These are phyloP conservation scores for Kwoniella mangroviensis DNA, from an alignment of 768 basidiomycete species.

Conservation along the genomic window DNA sequence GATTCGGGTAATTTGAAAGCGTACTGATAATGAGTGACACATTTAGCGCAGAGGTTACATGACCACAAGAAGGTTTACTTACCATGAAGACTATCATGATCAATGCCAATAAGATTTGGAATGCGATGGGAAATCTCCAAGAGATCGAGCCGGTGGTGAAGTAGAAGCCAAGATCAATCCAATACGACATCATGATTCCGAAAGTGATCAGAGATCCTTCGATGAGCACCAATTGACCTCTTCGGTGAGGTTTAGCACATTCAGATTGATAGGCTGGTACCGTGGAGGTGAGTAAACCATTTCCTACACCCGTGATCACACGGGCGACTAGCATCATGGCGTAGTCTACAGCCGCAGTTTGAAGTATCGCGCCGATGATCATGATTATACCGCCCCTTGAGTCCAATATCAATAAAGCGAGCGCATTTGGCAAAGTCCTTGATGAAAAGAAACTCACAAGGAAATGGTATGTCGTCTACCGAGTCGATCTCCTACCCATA, in stretches of 20 bases:
- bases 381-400: conserved; percentile 37
- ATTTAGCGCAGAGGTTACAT: not conserved
- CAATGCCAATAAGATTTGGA: conserved; percentile 67
- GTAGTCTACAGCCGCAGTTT: conserved; percentile 63
- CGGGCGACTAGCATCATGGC: conserved; percentile 69
- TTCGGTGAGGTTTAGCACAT: conserved; percentile 66
- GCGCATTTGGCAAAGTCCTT: not conserved
- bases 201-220: conserved; percentile 62
- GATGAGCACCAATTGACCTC: conserved; percentile 70
- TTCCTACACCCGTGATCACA: conserved; percentile 67
- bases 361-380: conserved; percentile 45
- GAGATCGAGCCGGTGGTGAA: conserved; percentile 64
- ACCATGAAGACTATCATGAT: conserved; percentile 61
- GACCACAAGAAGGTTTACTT: not conserved
- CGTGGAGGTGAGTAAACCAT: conserved; percentile 70
- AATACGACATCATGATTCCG: conserved; percentile 69
- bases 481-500: conserved; percentile 57
- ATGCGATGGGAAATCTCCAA: conserved; percentile 69
- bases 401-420: not conserved
- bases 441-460: conserved; percentile 13
- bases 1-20: conserved; percentile 60
- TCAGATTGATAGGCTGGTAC: conserved; percentile 71
- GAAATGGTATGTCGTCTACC: conserved; percentile 42
- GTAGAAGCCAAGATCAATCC: conserved; percentile 70
- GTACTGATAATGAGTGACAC: conserved; percentile 54